Evolutionary conservation across 2,329 filamentous ascomycete genomes (phyloP).

Genomic region (Magnaporthiopsis poae): DNA sequence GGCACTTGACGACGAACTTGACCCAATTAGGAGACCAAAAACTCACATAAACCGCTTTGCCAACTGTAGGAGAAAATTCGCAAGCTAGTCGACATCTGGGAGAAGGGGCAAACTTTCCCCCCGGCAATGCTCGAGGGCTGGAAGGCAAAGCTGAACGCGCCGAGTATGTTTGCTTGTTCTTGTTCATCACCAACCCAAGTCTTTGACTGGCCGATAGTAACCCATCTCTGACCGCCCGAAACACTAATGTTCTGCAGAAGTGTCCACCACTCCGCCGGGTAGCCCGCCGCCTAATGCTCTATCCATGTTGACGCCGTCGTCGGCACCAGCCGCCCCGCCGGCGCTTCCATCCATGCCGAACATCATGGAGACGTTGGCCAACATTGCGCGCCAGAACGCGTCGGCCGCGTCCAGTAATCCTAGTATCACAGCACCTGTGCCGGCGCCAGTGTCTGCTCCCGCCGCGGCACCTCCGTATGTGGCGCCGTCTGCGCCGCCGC

Average conservation of each 20-base stretch:
- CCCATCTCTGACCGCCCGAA: not conserved
- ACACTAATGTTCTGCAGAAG: conserved; percentile 36
- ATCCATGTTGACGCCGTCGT: conserved; percentile 25
- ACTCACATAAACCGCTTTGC: conserved; percentile 1
- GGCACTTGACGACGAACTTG: not conserved
- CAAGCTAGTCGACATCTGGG: conserved; percentile 96
- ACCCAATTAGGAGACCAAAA: not conserved
- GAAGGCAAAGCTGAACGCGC: conserved; percentile 65
- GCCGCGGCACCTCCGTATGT: conserved; percentile 17
- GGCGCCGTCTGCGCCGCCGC: conserved; percentile 3
- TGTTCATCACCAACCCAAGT: not conserved
- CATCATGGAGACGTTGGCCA: conserved; percentile 70
- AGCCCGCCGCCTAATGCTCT: conserved; percentile 42
- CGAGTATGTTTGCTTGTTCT: conserved; percentile 16
- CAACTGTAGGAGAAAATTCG: conserved; percentile 78
- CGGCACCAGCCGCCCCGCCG: conserved; percentile 22
- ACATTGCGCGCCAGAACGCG: conserved; percentile 67
- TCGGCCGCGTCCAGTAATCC: conserved; percentile 34
- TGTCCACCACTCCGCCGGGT: conserved; percentile 62
- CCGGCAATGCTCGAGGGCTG: conserved; percentile 67
- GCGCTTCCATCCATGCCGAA: conserved; percentile 38
- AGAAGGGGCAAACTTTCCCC: conserved; percentile 87
- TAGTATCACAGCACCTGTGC: conserved; percentile 26
- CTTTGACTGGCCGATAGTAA: not conserved
- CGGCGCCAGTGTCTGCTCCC: conserved; percentile 21